A percentile compares a stretch with the other conserved stretches of the same genome.
These are phyloP conservation scores for Bryoglossum gracile DNA, from an alignment of 495 filamentous ascomycete genomes.

Conservation along the genomic window DNA sequence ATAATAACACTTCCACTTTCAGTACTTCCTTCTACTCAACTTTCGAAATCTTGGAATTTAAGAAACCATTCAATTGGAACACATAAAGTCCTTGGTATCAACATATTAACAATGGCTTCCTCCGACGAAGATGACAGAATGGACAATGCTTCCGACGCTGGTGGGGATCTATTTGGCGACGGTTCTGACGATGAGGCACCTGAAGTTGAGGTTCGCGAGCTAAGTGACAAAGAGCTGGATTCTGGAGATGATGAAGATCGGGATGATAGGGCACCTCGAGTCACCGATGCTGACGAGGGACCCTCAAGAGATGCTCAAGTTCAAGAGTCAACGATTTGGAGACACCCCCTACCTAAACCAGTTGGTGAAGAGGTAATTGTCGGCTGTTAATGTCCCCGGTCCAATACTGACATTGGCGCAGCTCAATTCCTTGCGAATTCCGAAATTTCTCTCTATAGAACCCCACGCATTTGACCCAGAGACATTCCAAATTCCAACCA, in stretches of 20 bases:
- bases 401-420: constrained; percentile 27
- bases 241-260: constrained; percentile 65
- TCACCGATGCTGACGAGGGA: constrained; percentile 35
- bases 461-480: constrained; percentile 65
- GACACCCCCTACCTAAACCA: constrained; percentile 61
- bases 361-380: constrained; percentile 54
- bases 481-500: constrained; percentile 56
- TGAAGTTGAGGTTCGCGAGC: constrained; percentile 28
- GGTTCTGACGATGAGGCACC: constrained; percentile 32
- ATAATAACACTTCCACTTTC: too few species aligned
- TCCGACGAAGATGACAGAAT: constrained; percentile 40
- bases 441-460: constrained; percentile 70
- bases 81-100: too few species aligned
- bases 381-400: constrained; percentile 1
- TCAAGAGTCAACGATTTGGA: constrained; percentile 51
- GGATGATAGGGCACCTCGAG: constrained; percentile 25
- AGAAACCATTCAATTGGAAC: too few species aligned
- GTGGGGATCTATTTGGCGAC: constrained; percentile 62
- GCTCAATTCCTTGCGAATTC: constrained; percentile 74
- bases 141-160: constrained; percentile 28
- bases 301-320: constrained; percentile 47
- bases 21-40: too few species aligned
- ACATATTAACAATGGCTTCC: constrained; percentile 40
- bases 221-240: constrained; percentile 67
- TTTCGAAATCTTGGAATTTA: too few species aligned